A percentile compares a stretch with the other conserved stretches of the same genome.
phyloP scores from a whole-genome alignment of 2,329 filamentous ascomycete genomes.

The Aspergillus pseudoviridinutans region DNA sequence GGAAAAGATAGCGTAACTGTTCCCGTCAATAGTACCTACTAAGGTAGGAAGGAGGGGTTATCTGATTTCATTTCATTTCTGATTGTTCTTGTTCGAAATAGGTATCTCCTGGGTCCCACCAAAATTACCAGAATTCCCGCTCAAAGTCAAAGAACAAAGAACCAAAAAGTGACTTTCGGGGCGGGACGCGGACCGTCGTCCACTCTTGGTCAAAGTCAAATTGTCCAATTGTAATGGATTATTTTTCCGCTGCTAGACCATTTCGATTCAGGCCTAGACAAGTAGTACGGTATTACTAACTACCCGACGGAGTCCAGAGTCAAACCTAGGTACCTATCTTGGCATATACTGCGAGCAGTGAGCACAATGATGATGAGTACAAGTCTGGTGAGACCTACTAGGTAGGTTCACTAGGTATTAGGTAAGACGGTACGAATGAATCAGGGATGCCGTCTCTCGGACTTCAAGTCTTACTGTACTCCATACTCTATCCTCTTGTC shows the following conservation, averaged over 20 bases:
- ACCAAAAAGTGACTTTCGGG: constrained; percentile 17
- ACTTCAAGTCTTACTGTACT: too few species aligned
- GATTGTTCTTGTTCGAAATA: neutral
- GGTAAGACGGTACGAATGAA: too few species aligned
- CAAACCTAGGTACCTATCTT: neutral
- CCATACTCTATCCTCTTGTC: too few species aligned
- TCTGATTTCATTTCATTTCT: neutral
- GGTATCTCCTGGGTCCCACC: neutral
- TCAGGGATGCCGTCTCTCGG: too few species aligned
- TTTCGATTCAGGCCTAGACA: neutral
- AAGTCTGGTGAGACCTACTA: too few species aligned
- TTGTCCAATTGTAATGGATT: neutral
- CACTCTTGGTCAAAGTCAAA: constrained; percentile 11
- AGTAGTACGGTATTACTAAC: too few species aligned
- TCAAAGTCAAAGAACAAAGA: neutral
- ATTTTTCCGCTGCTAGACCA: neutral
- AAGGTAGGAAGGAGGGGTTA: neutral
- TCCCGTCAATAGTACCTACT: neutral
- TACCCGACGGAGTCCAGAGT: neutral
- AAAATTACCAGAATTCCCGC: neutral
- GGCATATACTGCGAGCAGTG: constrained; percentile 1
- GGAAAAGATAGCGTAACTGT: neutral
- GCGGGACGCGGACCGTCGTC: constrained; percentile 22
- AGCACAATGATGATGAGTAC: neutral
- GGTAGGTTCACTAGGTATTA: too few species aligned